Percentiles rank a stretch among this genome's conserved stretches.
Conservation (phyloP, 2,329 filamentous ascomycete genomes). For the Aspergillus sergii region DNA sequence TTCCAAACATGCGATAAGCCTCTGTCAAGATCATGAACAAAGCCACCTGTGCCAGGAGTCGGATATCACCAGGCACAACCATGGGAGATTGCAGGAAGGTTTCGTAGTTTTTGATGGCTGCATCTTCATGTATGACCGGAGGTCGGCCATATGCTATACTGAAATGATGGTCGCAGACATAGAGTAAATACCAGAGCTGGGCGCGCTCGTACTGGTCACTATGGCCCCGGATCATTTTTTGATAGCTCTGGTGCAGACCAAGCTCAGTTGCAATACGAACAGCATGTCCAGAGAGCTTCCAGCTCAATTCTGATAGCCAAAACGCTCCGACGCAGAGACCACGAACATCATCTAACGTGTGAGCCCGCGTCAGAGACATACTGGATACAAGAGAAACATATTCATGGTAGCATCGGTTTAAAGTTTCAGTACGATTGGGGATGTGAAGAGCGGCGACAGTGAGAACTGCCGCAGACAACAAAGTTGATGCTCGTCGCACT, state of each 20-base stretch:
- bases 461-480: slow-evolving; percentile 59
- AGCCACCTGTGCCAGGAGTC: slow-evolving; percentile 61
- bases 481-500: slow-evolving; percentile 57
- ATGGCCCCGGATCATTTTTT: slow-evolving; percentile 52
- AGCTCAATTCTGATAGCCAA: slow-evolving; percentile 65
- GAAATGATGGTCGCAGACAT: slow-evolving; percentile 68
- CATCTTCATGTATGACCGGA: slow-evolving; percentile 61
- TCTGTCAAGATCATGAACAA: slow-evolving; percentile 61
- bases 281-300: slow-evolving; percentile 63
- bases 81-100: slow-evolving; percentile 56
- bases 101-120: slow-evolving; percentile 60
- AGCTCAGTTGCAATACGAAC: slow-evolving; percentile 62
- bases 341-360: slow-evolving; percentile 60
- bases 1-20: slow-evolving; percentile 60
- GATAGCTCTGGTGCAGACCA: slow-evolving; percentile 58
- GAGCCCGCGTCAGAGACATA: slow-evolving; percentile 61
- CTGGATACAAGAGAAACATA: slow-evolving; percentile 60
- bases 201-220: slow-evolving; percentile 57
- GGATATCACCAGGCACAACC: slow-evolving; percentile 57
- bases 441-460: slow-evolving; percentile 63
- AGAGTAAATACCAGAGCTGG: slow-evolving; percentile 64
- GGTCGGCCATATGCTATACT: slow-evolving; percentile 64
- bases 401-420: slow-evolving; percentile 59
- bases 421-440: slow-evolving; percentile 55
- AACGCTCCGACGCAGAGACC: slow-evolving; percentile 64